A percentile compares a stretch with the other conserved stretches of the same genome.
These are phyloP conservation scores for Beta corolliflora DNA, from an alignment of 179 eudicot genomes.

Conservation along the genomic window DNA sequence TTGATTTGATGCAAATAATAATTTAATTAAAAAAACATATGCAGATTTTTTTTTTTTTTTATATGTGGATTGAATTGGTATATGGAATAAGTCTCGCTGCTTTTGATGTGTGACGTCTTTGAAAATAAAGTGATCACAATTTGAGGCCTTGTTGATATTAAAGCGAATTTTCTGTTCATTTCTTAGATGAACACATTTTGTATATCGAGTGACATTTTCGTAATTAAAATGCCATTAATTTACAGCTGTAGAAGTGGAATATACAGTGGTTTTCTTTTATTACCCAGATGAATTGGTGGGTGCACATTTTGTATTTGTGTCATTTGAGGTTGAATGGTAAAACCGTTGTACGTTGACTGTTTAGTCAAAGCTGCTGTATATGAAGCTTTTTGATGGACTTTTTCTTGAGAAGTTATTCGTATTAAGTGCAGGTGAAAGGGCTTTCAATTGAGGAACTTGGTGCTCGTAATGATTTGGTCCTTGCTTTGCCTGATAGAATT, in stretches of 20 bases:
- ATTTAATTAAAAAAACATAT: not conserved
- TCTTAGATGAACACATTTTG: too few species aligned
- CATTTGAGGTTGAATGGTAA: not conserved
- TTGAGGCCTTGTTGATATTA: not conserved
- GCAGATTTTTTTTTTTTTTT: not conserved
- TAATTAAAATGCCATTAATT: too few species aligned
- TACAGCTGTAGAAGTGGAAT: too few species aligned
- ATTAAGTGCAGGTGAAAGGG: slow-evolving; percentile 76
- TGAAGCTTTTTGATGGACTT: not conserved
- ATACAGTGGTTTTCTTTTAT: too few species aligned
- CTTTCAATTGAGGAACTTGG: slow-evolving; percentile 86
- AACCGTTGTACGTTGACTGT: not conserved
- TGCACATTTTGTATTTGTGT: not conserved
- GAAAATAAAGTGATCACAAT: too few species aligned
- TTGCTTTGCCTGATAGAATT: slow-evolving; percentile 90
- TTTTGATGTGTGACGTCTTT: not conserved
- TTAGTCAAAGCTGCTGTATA: not conserved
- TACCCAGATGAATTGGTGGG: too few species aligned
- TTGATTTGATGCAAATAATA: not conserved
- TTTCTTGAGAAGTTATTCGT: not conserved
- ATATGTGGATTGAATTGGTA: slow-evolving; percentile 1
- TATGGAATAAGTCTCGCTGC: not conserved
- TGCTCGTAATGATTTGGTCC: slow-evolving; percentile 89
- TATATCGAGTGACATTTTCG: too few species aligned
- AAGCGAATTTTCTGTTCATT: not conserved